Evolutionary conservation across 192 early-diverging fungal species (phyloP).

Genomic region (Cetraspora pellucida): DNA sequence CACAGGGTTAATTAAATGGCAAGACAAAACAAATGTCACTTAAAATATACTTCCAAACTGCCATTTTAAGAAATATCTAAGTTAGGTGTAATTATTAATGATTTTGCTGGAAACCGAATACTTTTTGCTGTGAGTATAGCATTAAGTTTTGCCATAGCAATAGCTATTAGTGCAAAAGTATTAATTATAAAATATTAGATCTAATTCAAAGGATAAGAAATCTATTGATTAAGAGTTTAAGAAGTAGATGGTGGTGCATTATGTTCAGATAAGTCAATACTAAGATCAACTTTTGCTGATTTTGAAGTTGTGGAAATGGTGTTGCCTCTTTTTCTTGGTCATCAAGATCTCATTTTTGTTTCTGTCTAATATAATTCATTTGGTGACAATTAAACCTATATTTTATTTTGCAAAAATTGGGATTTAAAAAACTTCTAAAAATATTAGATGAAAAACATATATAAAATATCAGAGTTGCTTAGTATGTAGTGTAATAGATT

Average conservation of each 20-base stretch:
- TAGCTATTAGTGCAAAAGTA: slow-evolving; percentile 33
- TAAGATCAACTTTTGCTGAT: slow-evolving; percentile 16
- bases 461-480: too few species aligned
- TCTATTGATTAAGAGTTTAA: neutral
- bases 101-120: slow-evolving; percentile 40
- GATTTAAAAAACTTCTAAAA: too few species aligned
- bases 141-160: slow-evolving; percentile 57
- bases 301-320: slow-evolving; percentile 25
- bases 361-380: slow-evolving; percentile 25
- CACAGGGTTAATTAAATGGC: neutral
- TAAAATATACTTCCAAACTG: slow-evolving; percentile 3
- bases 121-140: slow-evolving; percentile 58
- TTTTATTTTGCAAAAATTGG: too few species aligned
- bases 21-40: neutral
- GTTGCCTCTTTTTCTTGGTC: slow-evolving; percentile 42
- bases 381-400: too few species aligned
- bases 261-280: slow-evolving; percentile 8
- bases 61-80: neutral
- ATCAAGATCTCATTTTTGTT: slow-evolving; percentile 50
- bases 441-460: too few species aligned
- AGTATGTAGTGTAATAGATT: too few species aligned
- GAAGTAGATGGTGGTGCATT: neutral
- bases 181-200: neutral
- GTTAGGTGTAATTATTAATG: slow-evolving; percentile 3
- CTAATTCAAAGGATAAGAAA: neutral